Conservation (phyloP, 2,329 filamentous ascomycete genomes). For the Ceratocystiopsis brevicomis region DNA sequence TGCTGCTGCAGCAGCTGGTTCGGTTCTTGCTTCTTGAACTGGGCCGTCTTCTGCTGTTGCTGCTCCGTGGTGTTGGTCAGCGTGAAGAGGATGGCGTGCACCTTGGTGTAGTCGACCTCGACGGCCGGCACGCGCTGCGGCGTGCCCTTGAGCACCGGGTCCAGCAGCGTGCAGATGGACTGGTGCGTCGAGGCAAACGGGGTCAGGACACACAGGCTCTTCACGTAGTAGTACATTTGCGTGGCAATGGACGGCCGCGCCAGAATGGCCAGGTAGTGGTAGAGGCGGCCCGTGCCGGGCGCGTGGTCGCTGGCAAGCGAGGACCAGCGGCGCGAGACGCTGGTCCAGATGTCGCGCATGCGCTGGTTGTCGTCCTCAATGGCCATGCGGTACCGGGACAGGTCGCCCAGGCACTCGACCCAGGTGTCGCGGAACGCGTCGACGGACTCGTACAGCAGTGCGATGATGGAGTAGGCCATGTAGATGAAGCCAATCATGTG, state of each 20-base stretch:
- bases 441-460: slow-evolving; percentile 68
- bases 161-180: slow-evolving; percentile 50
- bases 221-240: slow-evolving; percentile 55
- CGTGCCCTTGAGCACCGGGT: slow-evolving; percentile 40
- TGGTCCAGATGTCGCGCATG: slow-evolving; percentile 65
- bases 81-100: no score
- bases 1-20: no score
- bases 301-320: slow-evolving; percentile 59
- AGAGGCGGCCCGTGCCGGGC: slow-evolving; percentile 58
- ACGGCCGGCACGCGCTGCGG: no score
- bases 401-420: slow-evolving; percentile 81
- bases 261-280: slow-evolving; percentile 73
- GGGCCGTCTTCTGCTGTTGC: no score
- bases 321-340: slow-evolving; percentile 70
- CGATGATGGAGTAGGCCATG: slow-evolving; percentile 77
- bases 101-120: no score
- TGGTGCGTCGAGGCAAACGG: slow-evolving; percentile 51
- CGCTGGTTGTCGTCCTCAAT: slow-evolving; percentile 66
- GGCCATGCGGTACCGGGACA: slow-evolving; percentile 75
- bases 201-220: slow-evolving; percentile 47
- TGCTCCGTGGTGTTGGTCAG: no score
- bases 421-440: slow-evolving; percentile 70
- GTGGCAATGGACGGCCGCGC: slow-evolving; percentile 49
- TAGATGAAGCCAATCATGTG: slow-evolving; percentile 89
- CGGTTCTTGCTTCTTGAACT: no score